A percentile compares a stretch with the other conserved stretches of the same genome.
phyloP scores from a whole-genome alignment of 75 land plant genomes.

The Pseudotsuga menziesii region DNA sequence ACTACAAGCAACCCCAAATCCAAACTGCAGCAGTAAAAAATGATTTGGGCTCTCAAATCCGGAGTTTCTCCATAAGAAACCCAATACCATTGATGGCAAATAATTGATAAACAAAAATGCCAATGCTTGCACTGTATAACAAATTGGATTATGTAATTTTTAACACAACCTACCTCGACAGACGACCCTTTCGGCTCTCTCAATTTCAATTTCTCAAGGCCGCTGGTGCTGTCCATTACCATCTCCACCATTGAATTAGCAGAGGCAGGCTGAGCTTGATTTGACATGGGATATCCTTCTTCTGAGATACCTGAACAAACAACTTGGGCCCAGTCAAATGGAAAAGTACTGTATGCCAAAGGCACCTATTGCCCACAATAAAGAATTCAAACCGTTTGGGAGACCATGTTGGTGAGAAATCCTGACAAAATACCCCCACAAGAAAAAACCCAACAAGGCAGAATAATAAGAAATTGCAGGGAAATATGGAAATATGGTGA shows the following conservation, averaged over 20 bases:
- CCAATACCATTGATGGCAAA: background rate
- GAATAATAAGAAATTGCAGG: too few relatives aligned
- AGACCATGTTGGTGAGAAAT: too few relatives aligned
- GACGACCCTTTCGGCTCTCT: constrained; percentile 59
- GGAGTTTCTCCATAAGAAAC: background rate
- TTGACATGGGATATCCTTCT: background rate
- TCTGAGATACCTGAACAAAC: too few relatives aligned
- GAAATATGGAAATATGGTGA: too few relatives aligned
- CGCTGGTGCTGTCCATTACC: constrained; percentile 31
- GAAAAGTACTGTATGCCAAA: too few relatives aligned
- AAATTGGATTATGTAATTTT: background rate
- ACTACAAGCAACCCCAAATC: background rate
- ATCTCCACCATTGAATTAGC: background rate
- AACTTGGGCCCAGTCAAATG: too few relatives aligned
- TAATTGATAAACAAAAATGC: background rate
- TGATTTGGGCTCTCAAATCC: background rate
- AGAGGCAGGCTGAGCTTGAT: background rate
- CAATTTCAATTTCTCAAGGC: constrained; percentile 73
- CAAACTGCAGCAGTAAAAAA: background rate
- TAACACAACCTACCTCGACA: constrained; percentile 46
- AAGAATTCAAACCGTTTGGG: too few relatives aligned
- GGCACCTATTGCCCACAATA: too few relatives aligned
- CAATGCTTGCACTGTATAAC: background rate
- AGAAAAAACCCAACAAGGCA: too few relatives aligned
- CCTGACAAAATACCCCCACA: too few relatives aligned